Evolutionary conservation across 129 eudicot genomes (phyloP), one percentile per base, ranked within the genome.

Genomic region (Cynara cardunculus): DNA sequence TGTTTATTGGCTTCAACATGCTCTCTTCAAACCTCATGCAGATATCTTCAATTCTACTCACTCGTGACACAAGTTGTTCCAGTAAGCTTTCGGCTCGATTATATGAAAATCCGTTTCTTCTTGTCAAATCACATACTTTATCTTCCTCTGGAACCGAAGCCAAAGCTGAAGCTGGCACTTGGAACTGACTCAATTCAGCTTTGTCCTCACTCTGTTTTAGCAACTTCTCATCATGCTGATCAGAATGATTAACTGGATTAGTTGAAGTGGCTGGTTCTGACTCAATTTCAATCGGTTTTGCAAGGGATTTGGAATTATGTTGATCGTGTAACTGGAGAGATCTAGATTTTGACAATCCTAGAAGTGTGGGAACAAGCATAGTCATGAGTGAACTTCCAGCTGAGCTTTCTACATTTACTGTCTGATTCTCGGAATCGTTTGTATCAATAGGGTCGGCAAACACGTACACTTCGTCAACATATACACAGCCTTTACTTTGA

Each of bases 281-380:
- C 65, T 76, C 81, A 11, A 59, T 64, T 84, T 88, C 82, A 5
- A 66, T 68, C 44, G 27, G 76, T 75, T 83, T 82, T 53, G 35
- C 79, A 75, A 76, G 67, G 69, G 82, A 75, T 72, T 56, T 75
- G 78, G 89, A 87, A 73, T 28, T 78, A 73, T 41, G 75, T 74
- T 80, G 80, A 46, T 84, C 82, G 66, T 83, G 87, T 67, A 67
- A 66, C 76, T 68, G 89, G 62, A 16, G 80, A 27, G 28, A 77
- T 70, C 85, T 80, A 44, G 97, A 85, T 85, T 87, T 93, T 7
- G 97, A 84, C 22, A 92, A 46, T n/a, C 94, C 95, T 79, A 92
- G 24, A 82, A 96, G 91, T 8, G 99, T 89, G 67, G 99, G 99
- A 73, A 91, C 85, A 56, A 96, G 86, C 99, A 96, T 86, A 70